Base-by-base conservation (phyloP, 352 stramenopile species). In the Peronospora farinosa region DNA sequence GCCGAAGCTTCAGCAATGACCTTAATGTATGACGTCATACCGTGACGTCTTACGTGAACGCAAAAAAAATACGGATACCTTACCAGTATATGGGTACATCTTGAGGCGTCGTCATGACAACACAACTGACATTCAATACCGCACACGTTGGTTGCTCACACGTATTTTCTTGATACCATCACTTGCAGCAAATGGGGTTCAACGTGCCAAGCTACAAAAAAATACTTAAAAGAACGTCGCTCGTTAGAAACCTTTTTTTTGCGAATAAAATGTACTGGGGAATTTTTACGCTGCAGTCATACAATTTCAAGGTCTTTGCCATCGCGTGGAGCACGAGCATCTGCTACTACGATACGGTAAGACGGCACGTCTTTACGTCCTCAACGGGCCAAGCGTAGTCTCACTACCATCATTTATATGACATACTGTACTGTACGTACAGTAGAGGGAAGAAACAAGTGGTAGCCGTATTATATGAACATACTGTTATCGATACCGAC, bases 51-150 rank as follows among this genome's bases (percentile, higher is more conserved):
- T n/a, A n/a, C n/a, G n/a, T n/a, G n/a, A n/a, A n/a, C n/a, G n/a
- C n/a, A n/a, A n/a, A n/a, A n/a, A n/a, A n/a, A n/a, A n/a, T n/a
- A n/a, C n/a, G n/a, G n/a, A n/a, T n/a, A n/a, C n/a, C n/a, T n/a
- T n/a, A n/a, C n/a, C n/a, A n/a, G n/a, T n/a, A n/a, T n/a, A n/a
- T n/a, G n/a, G n/a, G n/a, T n/a, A n/a, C n/a, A n/a, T n/a, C n/a
- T n/a, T n/a, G n/a, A n/a, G n/a, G n/a, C n/a, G n/a, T n/a, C n/a
- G n/a, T n/a, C n/a, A n/a, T n/a, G n/a, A n/a, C n/a, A n/a, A n/a
- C n/a, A n/a, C n/a, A n/a, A n/a, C 83, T 30, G 80, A 92, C 52
- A 94, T 77, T 80, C 83, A 94, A 70, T 94, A 92, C 47, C 73
- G 75, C 37, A 94, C 76, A 48, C 83, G 78, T 54, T 92, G 80